A percentile compares a stretch with the other conserved stretches of the same genome.
phyloP scores from a whole-genome alignment of 306 rosid species.

The Erythrophleum fordii region DNA sequence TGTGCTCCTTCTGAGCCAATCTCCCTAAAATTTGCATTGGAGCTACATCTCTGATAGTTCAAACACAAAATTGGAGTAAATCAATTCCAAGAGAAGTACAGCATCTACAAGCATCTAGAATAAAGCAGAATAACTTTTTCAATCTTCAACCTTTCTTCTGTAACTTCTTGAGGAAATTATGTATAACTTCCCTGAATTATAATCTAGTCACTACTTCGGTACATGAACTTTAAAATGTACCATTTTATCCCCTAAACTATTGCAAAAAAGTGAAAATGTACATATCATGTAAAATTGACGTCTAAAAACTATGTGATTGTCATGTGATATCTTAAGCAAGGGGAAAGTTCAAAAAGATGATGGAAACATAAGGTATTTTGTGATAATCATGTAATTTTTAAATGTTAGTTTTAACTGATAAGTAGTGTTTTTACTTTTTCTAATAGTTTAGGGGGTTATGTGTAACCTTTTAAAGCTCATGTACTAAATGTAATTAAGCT shows the following conservation, averaged over 20 bases:
- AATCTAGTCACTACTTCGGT: no score
- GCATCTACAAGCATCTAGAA: not conserved
- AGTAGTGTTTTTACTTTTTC: not conserved
- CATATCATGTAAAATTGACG: not conserved
- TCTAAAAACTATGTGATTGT: not conserved
- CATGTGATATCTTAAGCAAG: not conserved
- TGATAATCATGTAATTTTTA: not conserved
- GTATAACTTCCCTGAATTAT: not conserved
- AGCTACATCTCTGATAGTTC: slow-evolving; percentile 73
- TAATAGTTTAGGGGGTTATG: not conserved
- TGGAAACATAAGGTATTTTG: not conserved
- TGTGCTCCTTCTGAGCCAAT: slow-evolving; percentile 47
- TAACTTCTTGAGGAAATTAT: not conserved
- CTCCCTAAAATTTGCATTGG: slow-evolving; percentile 73
- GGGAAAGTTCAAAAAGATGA: not conserved
- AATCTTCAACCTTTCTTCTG: no score
- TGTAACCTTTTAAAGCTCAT: not conserved
- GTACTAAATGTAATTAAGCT: not conserved
- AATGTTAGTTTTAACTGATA: not conserved
- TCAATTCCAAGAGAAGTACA: not conserved
- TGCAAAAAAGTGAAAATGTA: not conserved
- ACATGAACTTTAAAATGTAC: no score
- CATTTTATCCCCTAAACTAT: not conserved
- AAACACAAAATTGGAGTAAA: not conserved
- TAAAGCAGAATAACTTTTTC: not conserved